Percentiles rank a stretch among this genome's conserved stretches.
phyloP scores from a whole-genome alignment of 345 rosid species.

The Citrus unshiu region DNA sequence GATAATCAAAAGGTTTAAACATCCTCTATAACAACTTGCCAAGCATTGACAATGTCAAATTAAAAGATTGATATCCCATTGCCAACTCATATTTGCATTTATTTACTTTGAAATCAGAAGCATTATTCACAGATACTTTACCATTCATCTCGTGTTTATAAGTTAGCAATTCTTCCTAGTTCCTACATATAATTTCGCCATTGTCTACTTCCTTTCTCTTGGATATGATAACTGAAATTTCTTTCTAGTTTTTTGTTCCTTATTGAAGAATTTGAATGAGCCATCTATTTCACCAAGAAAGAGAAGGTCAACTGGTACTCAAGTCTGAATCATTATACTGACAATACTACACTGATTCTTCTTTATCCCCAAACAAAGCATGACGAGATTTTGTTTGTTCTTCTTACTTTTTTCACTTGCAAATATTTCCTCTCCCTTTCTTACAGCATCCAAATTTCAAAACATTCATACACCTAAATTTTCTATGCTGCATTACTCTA shows the following conservation, averaged over 20 bases:
- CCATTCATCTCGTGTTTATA: neutral
- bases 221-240: neutral
- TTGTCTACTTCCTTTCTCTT: neutral
- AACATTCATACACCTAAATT: neutral
- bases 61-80: neutral
- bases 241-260: neutral
- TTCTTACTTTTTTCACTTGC: neutral
- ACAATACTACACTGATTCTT: neutral
- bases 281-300: neutral
- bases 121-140: neutral
- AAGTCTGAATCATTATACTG: neutral
- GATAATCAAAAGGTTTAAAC: neutral
- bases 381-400: neutral
- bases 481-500: neutral
- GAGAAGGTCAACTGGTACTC: neutral
- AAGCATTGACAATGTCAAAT: neutral
- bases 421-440: neutral
- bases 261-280: neutral
- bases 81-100: neutral
- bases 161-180: neutral
- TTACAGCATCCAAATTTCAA: neutral
- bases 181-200: neutral
- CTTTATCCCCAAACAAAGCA: neutral
- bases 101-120: neutral
- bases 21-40: neutral